Percentiles rank a stretch among this genome's conserved stretches.
These are phyloP conservation scores for Gossypium davidsonii DNA, from an alignment of 441 rosid genomes.

Conservation along the genomic window DNA sequence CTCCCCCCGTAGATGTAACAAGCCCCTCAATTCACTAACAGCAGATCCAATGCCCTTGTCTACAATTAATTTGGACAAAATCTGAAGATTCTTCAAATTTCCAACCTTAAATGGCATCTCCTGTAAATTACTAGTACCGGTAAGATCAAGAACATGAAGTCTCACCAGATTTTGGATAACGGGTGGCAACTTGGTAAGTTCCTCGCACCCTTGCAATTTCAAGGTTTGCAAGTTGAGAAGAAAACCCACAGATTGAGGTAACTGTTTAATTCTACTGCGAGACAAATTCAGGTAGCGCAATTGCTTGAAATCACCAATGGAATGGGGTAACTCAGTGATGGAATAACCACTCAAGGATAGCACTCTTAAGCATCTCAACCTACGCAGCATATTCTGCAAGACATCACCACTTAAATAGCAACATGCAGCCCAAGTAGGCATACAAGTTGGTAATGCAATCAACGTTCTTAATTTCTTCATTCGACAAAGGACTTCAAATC, in stretches of 20 bases:
- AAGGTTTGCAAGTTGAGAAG: constrained; percentile 14
- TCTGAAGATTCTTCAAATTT: constrained; percentile 12
- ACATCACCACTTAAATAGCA: constrained; percentile 9
- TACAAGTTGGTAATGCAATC: constrained; percentile 5
- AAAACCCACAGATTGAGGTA: constrained; percentile 14
- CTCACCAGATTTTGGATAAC: constrained; percentile 5
- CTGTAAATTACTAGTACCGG: background rate
- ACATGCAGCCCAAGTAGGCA: background rate
- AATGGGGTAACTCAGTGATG: constrained; percentile 13
- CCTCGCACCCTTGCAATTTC: background rate
- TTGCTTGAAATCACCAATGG: constrained; percentile 12
- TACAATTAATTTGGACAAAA: constrained; percentile 16
- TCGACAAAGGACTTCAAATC: constrained; percentile 2
- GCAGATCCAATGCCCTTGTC: constrained; percentile 9
- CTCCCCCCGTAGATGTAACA: constrained; percentile 14
- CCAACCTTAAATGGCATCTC: constrained; percentile 9
- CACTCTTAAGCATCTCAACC: constrained; percentile 12
- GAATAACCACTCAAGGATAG: constrained; percentile 14
- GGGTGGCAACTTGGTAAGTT: constrained; percentile 16
- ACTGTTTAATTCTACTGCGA: background rate
- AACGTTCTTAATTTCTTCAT: constrained; percentile 13
- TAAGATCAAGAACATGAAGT: constrained; percentile 16
- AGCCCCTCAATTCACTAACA: constrained; percentile 14
- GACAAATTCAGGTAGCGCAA: constrained; percentile 18
- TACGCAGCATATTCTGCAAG: background rate